Base-by-base conservation (phyloP, 805 yeast genomes). In the Cyberlindnera galapagoensis region DNA sequence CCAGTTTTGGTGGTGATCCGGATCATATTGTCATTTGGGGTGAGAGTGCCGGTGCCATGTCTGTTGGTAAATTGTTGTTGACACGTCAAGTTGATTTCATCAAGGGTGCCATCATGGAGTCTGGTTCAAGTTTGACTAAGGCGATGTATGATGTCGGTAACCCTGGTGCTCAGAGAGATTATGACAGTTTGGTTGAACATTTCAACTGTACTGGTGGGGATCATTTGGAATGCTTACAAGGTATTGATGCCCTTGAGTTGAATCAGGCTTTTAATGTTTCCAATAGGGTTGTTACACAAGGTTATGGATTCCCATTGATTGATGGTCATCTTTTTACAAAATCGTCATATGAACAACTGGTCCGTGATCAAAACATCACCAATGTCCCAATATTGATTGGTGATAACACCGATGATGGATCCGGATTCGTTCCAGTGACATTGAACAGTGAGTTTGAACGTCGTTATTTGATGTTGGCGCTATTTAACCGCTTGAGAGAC, bases 1-100 rank as follows among this genome's bases (percentile, higher is more conserved):
- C 26, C 9, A 28, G 34, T 21, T 62, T 62, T 40, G 66, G 66
- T 10, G 67, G 68, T 17, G 49, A 62, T 34, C 51, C 59, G 1
- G 38, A 45, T 18, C 42, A 40, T 34, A 51, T 63, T 13, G 60
- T 65, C 2, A 42, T 62, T n/a, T 47, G 56, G 41, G 67, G 68
- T 7, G 59, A 58, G 39, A 43, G 55, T 26, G 65, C 68, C 7
- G 68, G 68, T 17, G 64, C 49, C 3, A 33, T 35, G 19, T 29
- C 44, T 15, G 42, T 39, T 15, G 46, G 44, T 11, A 33, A 39
- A 32, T 24, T 43, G 21, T 7, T 43, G n/a, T 16, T 23, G 6
- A 35, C 42, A 2, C 31, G 35, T 13, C 21, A 35, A 12, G 34
- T 32, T 17, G 31, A 33, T 9, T 41, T 27, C 28, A 18, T 43